Conservation (phyloP, 2,329 filamentous ascomycete species). For the Exophiala xenobiotica region DNA sequence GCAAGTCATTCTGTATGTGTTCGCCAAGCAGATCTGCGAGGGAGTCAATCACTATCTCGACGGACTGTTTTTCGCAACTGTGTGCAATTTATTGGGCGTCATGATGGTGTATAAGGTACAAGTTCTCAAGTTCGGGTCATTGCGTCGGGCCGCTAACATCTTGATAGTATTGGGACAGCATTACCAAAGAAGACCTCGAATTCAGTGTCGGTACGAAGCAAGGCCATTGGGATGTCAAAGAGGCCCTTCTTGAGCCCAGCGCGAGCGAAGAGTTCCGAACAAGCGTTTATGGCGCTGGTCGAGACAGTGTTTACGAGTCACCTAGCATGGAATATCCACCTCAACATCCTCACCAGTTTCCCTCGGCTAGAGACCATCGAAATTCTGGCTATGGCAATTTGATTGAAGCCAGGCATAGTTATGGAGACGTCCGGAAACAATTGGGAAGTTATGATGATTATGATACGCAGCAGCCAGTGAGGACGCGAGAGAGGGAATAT, state of each 20-base stretch:
- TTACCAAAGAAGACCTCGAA: slow-evolving; percentile 96
- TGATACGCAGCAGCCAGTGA: slow-evolving; percentile 17
- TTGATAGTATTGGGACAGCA: slow-evolving; percentile 92
- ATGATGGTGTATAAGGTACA: slow-evolving; percentile 99
- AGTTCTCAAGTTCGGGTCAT: too few relatives aligned
- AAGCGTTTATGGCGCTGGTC: slow-evolving; percentile 18
- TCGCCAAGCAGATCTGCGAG: slow-evolving; percentile 81
- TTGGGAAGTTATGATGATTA: slow-evolving; percentile 23
- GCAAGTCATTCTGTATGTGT: slow-evolving; percentile 88
- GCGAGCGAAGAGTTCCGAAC: slow-evolving; percentile 61
- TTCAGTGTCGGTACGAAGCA: slow-evolving; percentile 94
- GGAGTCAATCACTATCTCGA: slow-evolving; percentile 88
- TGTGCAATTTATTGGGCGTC: slow-evolving; percentile 88
- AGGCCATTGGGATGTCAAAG: slow-evolving; percentile 99
- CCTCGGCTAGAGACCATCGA: slow-evolving; percentile 20
- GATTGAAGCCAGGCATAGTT: slow-evolving; percentile 18
- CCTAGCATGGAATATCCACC: slow-evolving; percentile 29
- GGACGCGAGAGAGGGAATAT: slow-evolving; percentile 22
- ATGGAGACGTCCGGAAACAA: slow-evolving; percentile 26
- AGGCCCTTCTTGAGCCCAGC: slow-evolving; percentile 67
- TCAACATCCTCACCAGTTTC: slow-evolving; percentile 10
- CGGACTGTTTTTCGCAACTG: slow-evolving; percentile 88
- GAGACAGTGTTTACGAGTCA: slow-evolving; percentile 69
- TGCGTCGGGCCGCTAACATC: background rate
- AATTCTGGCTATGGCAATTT: slow-evolving; percentile 17